Base-by-base conservation (phyloP, 2,329 filamentous ascomycete genomes). In the Botrytis elliptica region DNA sequence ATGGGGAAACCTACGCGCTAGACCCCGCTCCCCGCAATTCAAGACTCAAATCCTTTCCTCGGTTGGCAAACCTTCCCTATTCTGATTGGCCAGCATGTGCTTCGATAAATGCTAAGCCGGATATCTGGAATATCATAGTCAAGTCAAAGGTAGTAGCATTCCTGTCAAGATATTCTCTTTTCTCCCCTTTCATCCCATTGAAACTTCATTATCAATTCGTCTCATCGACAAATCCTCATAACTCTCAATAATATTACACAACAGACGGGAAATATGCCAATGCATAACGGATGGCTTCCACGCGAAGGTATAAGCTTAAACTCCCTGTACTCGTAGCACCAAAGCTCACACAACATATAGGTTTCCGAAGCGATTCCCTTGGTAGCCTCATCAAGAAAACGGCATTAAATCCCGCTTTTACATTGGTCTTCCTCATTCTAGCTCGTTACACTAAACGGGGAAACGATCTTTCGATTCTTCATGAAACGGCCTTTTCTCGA, bases 391-490 rank as follows among this genome's bases (percentile, higher is more conserved):
- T 93, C 76, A 86, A 87, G 75, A 84, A 84, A 71, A 93, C 90
- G 0, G 84, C 87, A 10, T 83, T 93, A 74, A 92, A 92, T 79
- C 91, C 92, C 2, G 84, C 85, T 57, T 82, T 93, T 33, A 86
- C 91, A 0, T 82, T 93, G 20, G 88, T 91, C 0, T 83, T 93
- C 38, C 78, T 93, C 63, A 85, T 93, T 7, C 84, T 90, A 36
- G 87, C 88, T 14, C 86, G 87, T 42, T 91, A 88, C 83, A 92
- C 90, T n/a, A 84, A 87, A 77, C 85, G 85, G 76, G 91, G 91
- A 68, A 84, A 85, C 72, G 83, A 88, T 70, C 79, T 92, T 29
- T 82, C 85, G 16, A 85, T 86, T 72, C 82, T 88, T 36, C 86
- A 89, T 76, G 85, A 87, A 25, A 83, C 80, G 1, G 84, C 85